Evolutionary conservation across 208 protist species (phyloP).

Genomic region (Leishmania braziliensis): DNA sequence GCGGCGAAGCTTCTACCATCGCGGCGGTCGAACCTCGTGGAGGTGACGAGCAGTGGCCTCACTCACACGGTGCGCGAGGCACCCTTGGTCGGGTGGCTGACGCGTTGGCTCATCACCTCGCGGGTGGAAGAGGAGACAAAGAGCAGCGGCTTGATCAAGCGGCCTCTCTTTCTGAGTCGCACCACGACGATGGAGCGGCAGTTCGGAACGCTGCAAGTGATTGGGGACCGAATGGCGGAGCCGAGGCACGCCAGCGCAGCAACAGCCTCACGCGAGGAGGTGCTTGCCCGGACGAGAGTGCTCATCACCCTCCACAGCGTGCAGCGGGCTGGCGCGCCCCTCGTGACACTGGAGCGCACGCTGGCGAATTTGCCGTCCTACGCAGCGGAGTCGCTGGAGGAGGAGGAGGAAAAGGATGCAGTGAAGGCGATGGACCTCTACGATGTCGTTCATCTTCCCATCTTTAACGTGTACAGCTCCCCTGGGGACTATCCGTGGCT

Average conservation of each 20-base stretch:
- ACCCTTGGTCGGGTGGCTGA: slow-evolving; percentile 26
- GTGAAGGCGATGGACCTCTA: slow-evolving; percentile 18
- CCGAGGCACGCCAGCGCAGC: neutral
- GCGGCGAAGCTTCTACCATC: slow-evolving; percentile 19
- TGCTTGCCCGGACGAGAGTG: slow-evolving; percentile 22
- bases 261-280: neutral
- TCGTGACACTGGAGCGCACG: slow-evolving; percentile 15
- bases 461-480: slow-evolving; percentile 38
- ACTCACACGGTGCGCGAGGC: slow-evolving; percentile 45
- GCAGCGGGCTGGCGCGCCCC: slow-evolving; percentile 1
- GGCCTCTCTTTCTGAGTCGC: slow-evolving; percentile 33
- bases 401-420: slow-evolving; percentile 8
- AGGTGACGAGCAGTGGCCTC: slow-evolving; percentile 70
- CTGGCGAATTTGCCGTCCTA: slow-evolving; percentile 33
- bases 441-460: slow-evolving; percentile 20
- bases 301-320: slow-evolving; percentile 21
- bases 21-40: slow-evolving; percentile 39
- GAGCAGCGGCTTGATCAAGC: slow-evolving; percentile 20
- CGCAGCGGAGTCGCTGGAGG: slow-evolving; percentile 6
- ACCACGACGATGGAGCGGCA: slow-evolving; percentile 26
- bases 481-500: slow-evolving; percentile 41
- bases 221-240: slow-evolving; percentile 10
- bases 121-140: slow-evolving; percentile 6
- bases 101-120: slow-evolving; percentile 20
- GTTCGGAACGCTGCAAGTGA: slow-evolving; percentile 42